Percentiles rank a stretch among this genome's conserved stretches.
Evolutionary conservation across 192 early-diverging fungal genomes (phyloP).

Genomic region (Podila horticola): DNA sequence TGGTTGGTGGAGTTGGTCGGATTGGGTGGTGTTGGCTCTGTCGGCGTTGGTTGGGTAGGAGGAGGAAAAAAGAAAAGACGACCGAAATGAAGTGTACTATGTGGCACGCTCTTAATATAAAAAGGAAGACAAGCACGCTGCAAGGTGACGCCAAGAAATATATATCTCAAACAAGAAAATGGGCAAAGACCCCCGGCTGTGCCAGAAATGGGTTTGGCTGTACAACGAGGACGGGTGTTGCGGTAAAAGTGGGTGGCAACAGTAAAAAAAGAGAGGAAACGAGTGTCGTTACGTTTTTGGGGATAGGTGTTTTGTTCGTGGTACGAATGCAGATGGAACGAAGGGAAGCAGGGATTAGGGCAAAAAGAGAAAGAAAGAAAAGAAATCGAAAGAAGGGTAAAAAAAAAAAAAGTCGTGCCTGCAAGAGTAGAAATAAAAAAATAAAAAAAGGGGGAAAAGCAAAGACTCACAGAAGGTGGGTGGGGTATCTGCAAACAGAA

Average conservation of each 20-base stretch:
- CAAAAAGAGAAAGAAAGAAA: background rate
- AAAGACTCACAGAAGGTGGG: background rate
- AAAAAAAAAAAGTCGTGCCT: background rate
- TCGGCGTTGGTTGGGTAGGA: background rate
- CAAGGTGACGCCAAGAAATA: conserved; percentile 4
- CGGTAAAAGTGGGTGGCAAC: background rate
- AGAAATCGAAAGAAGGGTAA: background rate
- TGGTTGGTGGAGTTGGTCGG: background rate
- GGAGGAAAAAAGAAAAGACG: background rate
- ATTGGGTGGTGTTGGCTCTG: background rate
- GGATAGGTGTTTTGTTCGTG: too few relatives aligned
- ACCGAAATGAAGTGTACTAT: background rate
- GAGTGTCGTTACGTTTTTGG: background rate
- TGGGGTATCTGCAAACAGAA: background rate
- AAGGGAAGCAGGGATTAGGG: background rate
- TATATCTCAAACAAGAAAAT: background rate
- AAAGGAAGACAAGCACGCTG: background rate
- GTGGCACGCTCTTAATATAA: background rate
- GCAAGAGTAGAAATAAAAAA: background rate
- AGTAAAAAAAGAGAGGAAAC: background rate
- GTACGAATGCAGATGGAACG: too few relatives aligned
- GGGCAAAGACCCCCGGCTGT: background rate
- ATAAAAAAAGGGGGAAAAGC: background rate
- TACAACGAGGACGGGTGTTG: background rate
- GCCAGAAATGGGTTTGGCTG: background rate